Conservation (phyloP, 495 filamentous ascomycete species). For the Penicillium pancosmium region DNA sequence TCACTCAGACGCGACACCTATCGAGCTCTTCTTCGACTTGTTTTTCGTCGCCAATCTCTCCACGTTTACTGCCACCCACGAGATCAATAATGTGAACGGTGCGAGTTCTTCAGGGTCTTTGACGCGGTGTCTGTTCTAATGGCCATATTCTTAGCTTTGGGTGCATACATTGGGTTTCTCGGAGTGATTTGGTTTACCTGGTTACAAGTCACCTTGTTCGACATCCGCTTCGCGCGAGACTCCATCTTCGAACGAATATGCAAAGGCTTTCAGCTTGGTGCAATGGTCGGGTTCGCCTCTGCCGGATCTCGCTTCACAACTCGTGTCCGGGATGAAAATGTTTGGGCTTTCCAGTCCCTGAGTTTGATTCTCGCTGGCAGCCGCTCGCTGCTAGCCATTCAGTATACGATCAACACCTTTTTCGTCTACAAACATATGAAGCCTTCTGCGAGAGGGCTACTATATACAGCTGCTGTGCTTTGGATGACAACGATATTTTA, state of each 20-base stretch:
- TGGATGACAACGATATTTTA: conserved; percentile 50
- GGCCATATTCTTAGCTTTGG: conserved; percentile 31
- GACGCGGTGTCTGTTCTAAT: conserved; percentile 7
- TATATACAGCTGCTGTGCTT: conserved; percentile 46
- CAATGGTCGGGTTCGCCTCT: conserved; percentile 66
- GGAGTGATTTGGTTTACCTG: conserved; percentile 73
- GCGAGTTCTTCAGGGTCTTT: background rate
- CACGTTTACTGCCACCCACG: conserved; percentile 61
- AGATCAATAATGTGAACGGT: conserved; percentile 53
- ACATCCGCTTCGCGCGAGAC: conserved; percentile 69
- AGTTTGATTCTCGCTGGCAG: conserved; percentile 62
- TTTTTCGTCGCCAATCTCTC: conserved; percentile 71
- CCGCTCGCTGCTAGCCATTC: conserved; percentile 57
- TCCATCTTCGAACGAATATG: conserved; percentile 66
- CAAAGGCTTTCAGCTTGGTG: conserved; percentile 64
- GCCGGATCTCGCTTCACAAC: conserved; percentile 59
- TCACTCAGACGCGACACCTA: conserved; percentile 51
- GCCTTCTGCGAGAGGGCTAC: conserved; percentile 30
- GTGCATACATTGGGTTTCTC: conserved; percentile 65
- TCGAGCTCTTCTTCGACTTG: conserved; percentile 70
- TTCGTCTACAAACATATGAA: conserved; percentile 46
- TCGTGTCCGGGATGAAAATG: conserved; percentile 45
- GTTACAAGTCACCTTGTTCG: conserved; percentile 68
- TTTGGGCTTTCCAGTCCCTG: conserved; percentile 49
- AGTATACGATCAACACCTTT: conserved; percentile 55